Evolutionary conservation across 768 basidiomycete species (phyloP), one percentile per base, ranked within the genome.

Genomic region (Leccinum longicurvipes): DNA sequence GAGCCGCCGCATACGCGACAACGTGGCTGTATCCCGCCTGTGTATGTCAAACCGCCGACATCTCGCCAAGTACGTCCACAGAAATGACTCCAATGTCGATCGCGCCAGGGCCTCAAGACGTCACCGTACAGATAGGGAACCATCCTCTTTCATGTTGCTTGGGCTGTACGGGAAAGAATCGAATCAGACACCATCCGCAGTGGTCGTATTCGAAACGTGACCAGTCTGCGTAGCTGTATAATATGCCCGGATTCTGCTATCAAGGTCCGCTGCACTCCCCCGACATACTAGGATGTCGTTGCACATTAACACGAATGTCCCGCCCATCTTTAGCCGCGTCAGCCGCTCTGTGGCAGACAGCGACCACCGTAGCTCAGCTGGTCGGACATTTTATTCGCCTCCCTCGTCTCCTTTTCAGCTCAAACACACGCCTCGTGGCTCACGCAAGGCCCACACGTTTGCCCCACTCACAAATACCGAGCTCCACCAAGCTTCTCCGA

Each of bases 361-460:
- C 41, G 56, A 56, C 54, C 34, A 49, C 44, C 56, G 55, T 28
- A 45, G 24, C 53, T 58, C 60, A 47, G 53, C 55, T 56, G 48
- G 52, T 34, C 60, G 52, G 59, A 53, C 47, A 29, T 42, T 36
- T 21, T 56, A 47, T 55, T 61, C 62, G n/a, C 61, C 64, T 59
- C 52, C 60, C 56, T 48, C 53, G 50, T 56, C 66, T 56, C 59
- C 66, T 59, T 53, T 63, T 45, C 59, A 53, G 52, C 49, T 49
- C 57, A 70, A 64, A 55, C 61, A 51, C 45, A 51, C 54, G 23
- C 70, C 70, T 67, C 66, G 62, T 64, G 66, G 63, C 34, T 50
- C 54, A 54, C 60, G 69, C 67, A 67, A 71, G 71, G 70, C 55
- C 1, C 51, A 71, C 67, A 73, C 67, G 63, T 66, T 69, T 63